Evolutionary conservation across 768 basidiomycete genomes (phyloP), one percentile per base, ranked within the genome.

Genomic region (Hypholoma sublateritium): DNA sequence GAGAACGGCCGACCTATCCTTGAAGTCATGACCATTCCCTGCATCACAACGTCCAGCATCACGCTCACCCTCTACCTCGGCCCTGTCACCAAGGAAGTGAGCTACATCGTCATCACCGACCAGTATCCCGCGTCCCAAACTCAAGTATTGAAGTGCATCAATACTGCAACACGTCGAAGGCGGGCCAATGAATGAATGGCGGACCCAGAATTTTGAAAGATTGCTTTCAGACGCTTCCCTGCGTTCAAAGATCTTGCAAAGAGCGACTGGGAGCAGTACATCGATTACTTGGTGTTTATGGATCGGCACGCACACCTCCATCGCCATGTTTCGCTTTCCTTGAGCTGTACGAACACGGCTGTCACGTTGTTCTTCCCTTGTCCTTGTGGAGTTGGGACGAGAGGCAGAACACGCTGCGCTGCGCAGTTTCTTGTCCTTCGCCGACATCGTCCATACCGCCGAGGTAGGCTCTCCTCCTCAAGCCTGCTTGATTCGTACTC

Each of bases 401-500:
- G 44, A 59, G 42, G 8, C 32, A 41, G 54, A 53, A 49, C 32
- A 32, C 45, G 43, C 25, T 37, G 52, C 36, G 35, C 37, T 22
- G 25, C 42, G 21, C 24, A 22, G 53, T 55, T 53, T 52, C 45
- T 47, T 53, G 63, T 55, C 43, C 68, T 57, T 62, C 63, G 62
- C 57, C 62, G 56, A 59, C 65, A 54, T 53, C 68, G 57, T 56
- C 69, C 61, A 60, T 55, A 53, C n/a, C 57, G 47, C 65, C 72
- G 78, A 83, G 80, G 82, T 82, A 75, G 43, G 24, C 42, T 59
- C 45, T 49, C 25, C 17, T 25, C 36, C 32, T 11, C 13, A 72
- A 74, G 77, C 79, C 78, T 75, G 78, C 75, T 86, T 89, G 89
- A 90, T 81, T 91, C 89, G 87, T 77, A 86, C 84, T 87, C 81